Conservation (phyloP, 2,329 filamentous ascomycete species). For the Orbilia oligospora region DNA sequence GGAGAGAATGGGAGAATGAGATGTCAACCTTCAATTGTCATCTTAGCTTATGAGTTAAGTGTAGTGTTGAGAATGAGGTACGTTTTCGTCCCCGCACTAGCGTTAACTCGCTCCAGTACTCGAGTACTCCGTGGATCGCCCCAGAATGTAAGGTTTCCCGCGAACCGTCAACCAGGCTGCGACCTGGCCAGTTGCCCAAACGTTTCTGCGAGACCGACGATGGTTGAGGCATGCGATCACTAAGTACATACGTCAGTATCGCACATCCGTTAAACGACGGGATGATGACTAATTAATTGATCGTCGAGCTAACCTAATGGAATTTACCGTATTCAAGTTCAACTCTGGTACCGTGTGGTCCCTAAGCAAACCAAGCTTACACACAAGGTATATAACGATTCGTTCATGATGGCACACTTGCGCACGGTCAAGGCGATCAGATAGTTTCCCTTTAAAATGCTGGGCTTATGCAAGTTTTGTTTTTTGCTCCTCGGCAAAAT, state of each 20-base stretch:
- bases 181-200: neutral
- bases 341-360: slow-evolving; percentile 9
- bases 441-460: slow-evolving; percentile 1
- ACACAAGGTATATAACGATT: slow-evolving; percentile 7
- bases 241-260: slow-evolving; percentile 9
- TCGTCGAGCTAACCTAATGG: slow-evolving; percentile 34
- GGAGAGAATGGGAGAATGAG: neutral
- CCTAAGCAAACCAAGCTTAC: slow-evolving; percentile 17
- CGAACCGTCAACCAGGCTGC: neutral
- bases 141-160: neutral
- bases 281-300: neutral
- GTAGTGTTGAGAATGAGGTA: neutral
- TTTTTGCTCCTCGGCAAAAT: slow-evolving; percentile 38
- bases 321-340: slow-evolving; percentile 34
- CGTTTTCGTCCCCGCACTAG: neutral
- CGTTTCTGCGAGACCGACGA: neutral
- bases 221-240: slow-evolving; percentile 5
- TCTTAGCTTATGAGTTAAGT: neutral
- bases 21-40: neutral
- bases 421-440: slow-evolving; percentile 43
- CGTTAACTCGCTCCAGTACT: too few relatives aligned
- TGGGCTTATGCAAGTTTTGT: slow-evolving; percentile 32
- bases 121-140: too few relatives aligned
- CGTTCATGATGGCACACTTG: slow-evolving; percentile 31
- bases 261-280: slow-evolving; percentile 13